Conservation (phyloP, 495 filamentous ascomycete species). For the Melanomma pulvis-pyrius region DNA sequence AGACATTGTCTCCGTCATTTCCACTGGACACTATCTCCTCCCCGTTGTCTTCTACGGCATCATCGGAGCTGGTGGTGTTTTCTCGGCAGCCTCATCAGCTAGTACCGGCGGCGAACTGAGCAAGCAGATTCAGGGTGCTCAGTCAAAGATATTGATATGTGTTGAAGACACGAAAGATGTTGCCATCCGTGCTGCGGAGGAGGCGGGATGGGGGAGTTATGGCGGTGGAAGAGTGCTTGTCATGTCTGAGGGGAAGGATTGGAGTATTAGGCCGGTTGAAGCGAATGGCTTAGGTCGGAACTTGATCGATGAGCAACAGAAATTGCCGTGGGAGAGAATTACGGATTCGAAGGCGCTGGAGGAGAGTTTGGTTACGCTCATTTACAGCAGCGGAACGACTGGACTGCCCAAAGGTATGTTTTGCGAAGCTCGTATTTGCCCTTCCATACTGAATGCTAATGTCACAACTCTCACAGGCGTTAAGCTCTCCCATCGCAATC, state of each 20-base stretch:
- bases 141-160: conserved; percentile 26
- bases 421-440: neutral
- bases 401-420: conserved; percentile 43
- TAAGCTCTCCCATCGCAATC: conserved; percentile 43
- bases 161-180: conserved; percentile 30
- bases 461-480: conserved; percentile 24
- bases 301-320: conserved; percentile 25
- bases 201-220: conserved; percentile 29
- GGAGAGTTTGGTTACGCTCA: conserved; percentile 28
- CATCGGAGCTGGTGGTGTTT: conserved; percentile 55
- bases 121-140: conserved; percentile 45
- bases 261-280: conserved; percentile 21
- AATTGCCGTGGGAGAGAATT: conserved; percentile 49
- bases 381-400: conserved; percentile 44
- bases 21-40: conserved; percentile 53
- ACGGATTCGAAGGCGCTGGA: conserved; percentile 48
- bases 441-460: neutral
- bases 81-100: conserved; percentile 49
- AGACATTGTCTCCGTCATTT: conserved; percentile 54
- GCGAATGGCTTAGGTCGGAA: conserved; percentile 10
- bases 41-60: conserved; percentile 53
- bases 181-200: conserved; percentile 35
- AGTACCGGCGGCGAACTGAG: conserved; percentile 49
- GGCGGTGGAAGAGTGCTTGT: conserved; percentile 33
- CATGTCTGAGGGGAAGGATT: conserved; percentile 24